These are phyloP conservation scores for Mycosphaerella sp. DNA, from an alignment of 2,329 filamentous ascomycete genomes.

Conservation along the genomic window DNA sequence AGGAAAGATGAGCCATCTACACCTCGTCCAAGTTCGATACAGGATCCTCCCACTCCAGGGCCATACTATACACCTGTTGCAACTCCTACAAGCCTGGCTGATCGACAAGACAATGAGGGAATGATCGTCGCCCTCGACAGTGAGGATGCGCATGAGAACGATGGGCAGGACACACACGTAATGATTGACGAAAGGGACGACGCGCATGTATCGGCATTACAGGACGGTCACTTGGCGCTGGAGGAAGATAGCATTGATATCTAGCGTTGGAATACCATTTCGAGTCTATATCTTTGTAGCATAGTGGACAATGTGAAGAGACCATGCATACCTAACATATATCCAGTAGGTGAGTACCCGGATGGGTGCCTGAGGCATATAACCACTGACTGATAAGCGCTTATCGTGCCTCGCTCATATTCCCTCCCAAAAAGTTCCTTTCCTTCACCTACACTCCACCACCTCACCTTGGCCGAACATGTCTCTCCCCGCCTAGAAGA, in stretches of 20 bases:
- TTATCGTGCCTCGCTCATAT: background rate
- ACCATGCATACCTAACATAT: background rate
- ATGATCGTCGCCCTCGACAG: background rate
- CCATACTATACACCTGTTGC: slow-evolving; percentile 9
- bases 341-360: background rate
- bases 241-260: background rate
- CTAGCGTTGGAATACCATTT: background rate
- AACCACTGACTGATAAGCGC: background rate
- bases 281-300: slow-evolving; percentile 2
- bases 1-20: slow-evolving; percentile 1
- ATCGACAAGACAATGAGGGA: background rate
- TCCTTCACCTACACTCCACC: background rate
- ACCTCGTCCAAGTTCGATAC: slow-evolving; percentile 2
- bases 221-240: slow-evolving; percentile 9
- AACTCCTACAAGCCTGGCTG: background rate
- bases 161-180: slow-evolving; percentile 7
- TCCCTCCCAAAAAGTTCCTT: background rate
- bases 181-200: slow-evolving; percentile 20
- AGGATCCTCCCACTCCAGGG: slow-evolving; percentile 1
- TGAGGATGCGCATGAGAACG: background rate
- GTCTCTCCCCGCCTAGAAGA: slow-evolving; percentile 54
- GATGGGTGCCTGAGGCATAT: background rate
- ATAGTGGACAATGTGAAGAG: background rate
- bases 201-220: slow-evolving; percentile 15
- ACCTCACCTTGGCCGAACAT: background rate